Conservation (phyloP, 192 early-diverging fungal genomes). For the Funneliformis mosseae region DNA sequence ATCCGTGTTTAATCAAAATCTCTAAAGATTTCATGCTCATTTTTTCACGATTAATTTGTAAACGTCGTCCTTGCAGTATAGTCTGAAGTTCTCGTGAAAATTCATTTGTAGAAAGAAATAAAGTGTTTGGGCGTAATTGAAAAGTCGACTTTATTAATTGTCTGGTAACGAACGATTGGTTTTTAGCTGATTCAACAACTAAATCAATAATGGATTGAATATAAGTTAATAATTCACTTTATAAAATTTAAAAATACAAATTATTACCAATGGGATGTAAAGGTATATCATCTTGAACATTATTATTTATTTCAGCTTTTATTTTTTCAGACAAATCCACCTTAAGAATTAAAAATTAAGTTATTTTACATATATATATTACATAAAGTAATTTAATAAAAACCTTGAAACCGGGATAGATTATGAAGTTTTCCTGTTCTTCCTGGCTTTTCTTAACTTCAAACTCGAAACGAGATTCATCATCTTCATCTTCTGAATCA, state of each 20-base stretch:
- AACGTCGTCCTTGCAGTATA: background rate
- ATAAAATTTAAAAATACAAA: background rate
- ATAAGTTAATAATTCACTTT: background rate
- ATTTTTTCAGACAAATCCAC: background rate
- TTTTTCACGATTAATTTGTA: background rate
- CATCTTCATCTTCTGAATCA: constrained; percentile 4
- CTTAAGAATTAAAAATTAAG: background rate
- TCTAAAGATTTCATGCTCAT: constrained; percentile 16
- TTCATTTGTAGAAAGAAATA: background rate
- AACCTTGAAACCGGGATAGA: constrained; percentile 14
- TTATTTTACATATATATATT: background rate
- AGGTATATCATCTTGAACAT: background rate
- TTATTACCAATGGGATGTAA: constrained; percentile 6
- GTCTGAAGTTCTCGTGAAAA: background rate
- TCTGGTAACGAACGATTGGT: constrained; percentile 23
- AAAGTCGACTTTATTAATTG: background rate
- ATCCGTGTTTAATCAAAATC: constrained; percentile 5
- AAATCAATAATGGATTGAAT: background rate
- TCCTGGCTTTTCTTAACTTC: constrained; percentile 29
- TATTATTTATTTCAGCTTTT: background rate
- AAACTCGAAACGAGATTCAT: constrained; percentile 1
- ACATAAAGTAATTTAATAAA: background rate
- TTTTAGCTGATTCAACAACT: constrained; percentile 20
- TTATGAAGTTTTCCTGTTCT: constrained; percentile 15
- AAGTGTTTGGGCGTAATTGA: background rate